Evolutionary conservation across 2,329 filamentous ascomycete species (phyloP).

Genomic region (Lasiodiplodia gonubiensis): DNA sequence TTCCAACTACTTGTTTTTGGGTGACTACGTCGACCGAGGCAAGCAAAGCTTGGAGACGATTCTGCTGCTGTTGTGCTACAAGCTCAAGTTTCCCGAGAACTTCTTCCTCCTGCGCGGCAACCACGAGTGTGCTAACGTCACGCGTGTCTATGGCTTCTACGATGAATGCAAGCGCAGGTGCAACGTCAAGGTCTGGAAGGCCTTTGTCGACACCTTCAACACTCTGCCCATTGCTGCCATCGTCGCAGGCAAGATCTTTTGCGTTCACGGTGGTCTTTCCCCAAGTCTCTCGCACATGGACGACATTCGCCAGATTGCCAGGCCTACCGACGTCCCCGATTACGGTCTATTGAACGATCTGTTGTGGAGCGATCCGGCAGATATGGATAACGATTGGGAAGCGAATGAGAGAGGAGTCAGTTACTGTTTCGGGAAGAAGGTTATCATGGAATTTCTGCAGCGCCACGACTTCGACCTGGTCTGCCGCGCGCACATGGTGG

Average conservation of each 20-base stretch:
- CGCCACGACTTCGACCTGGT: conserved; percentile 97
- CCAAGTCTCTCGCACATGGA: conserved; percentile 96
- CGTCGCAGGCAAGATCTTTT: conserved; percentile 96
- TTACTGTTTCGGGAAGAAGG: conserved; percentile 98
- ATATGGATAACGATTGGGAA: conserved; percentile 98
- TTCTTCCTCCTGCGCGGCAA: conserved; percentile 95
- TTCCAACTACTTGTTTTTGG: conserved; percentile 91
- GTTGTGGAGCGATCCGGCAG: conserved; percentile 95
- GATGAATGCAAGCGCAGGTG: conserved; percentile 96
- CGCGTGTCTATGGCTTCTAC: conserved; percentile 95
- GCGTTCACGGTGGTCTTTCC: conserved; percentile 92
- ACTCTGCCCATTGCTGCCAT: conserved; percentile 94
- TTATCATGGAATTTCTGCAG: conserved; percentile 94
- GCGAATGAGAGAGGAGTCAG: conserved; percentile 96
- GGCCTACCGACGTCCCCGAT: conserved; percentile 95
- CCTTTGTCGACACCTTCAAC: conserved; percentile 96
- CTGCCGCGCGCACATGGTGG: conserved; percentile 97
- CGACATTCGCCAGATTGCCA: conserved; percentile 93
- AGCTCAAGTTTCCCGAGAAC: conserved; percentile 96
- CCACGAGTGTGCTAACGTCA: conserved; percentile 96
- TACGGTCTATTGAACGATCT: conserved; percentile 95
- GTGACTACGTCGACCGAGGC: conserved; percentile 94
- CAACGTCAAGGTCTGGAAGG: conserved; percentile 98
- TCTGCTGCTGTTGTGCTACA: conserved; percentile 89
- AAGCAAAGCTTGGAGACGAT: conserved; percentile 97